Base-by-base conservation (phyloP, 2,329 filamentous ascomycete species). In the Parastagonospora avenae region DNA sequence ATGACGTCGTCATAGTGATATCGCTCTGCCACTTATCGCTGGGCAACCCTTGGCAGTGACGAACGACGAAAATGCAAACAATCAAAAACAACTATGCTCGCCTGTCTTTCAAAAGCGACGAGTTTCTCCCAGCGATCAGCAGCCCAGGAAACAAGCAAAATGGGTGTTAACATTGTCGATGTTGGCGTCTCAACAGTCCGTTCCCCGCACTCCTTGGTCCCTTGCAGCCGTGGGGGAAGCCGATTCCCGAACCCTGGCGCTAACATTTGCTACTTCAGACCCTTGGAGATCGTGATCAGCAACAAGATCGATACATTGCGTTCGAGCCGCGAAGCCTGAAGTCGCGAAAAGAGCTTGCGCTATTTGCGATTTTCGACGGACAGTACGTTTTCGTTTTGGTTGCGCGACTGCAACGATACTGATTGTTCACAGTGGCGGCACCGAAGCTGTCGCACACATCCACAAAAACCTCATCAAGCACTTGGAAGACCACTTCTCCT, bases 341-440 rank as follows among this genome's bases (percentile, higher is more conserved):
- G 14, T 60, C 63, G 9, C 52, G 59, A n/a, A 63, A 64, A 38
- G 51, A 64, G 9, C 48, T 66, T 31, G 62, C 60, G 7, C 37
- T 66, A 9, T 66, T 57, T 31, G 63, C 56, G 10, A 60, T 66
- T 1, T 62, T 60, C 32, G 63, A 66, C 44, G 63, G 63, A 30
- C 63, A 66, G 63, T 66, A 60, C 30, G 62, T 48, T 16, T 11
- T 12, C 4, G 7, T 12, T 24, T n/a, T 10, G 4, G 8, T 16
- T 33, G 7, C 10, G 15, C 8, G 12, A 31, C 9, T 1, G 29
- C 10, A 19, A n/a, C 9, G 15, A n/a, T 1, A 32, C 43, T 59
- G 37, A 63, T 35, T 8, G 4, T 12, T 16, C 29, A 11, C 42
- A 66, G 63, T 48, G 63, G 59, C 16, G 57, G 61, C 15, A 57